Evolutionary conservation across 768 basidiomycete species (phyloP), one percentile per base, ranked within the genome.

Genomic region (Trametes meyenii): DNA sequence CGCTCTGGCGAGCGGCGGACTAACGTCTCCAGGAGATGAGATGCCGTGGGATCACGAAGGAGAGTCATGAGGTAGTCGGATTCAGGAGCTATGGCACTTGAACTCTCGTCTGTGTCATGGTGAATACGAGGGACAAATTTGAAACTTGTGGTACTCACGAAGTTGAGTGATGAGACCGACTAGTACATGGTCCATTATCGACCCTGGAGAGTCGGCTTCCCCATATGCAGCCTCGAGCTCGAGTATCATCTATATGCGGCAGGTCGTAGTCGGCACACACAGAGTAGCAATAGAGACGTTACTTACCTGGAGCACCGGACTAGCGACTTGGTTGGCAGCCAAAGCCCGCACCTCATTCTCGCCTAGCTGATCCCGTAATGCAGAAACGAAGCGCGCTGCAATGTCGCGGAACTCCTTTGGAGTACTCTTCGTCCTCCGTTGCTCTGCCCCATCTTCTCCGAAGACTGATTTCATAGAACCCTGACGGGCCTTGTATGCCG

Each of bases 21-120:
- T 35, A 96, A 77, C 0, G 86, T 85, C 72, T 98, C 95, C n/a
- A 95, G 80, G 2, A 96, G 80, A 69, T 96, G 94, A 0, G 96
- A 96, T 0, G 95, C 90, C 2, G 92, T 93, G 2, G 88, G 84
- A 68, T 96, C 93, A 50, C 92, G 84, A 17, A 97, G 80, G 13
- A 97, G 81, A 1, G 91, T 90, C 11, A 83, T 83, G 53, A 97
- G 77, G 73, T 89, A 98, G 70, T 94, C 91, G 0, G 89, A 89
- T 62, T 87, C 83, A 6, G 80, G 71, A 1, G 69, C 67, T 14
- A 66, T 63, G 3, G 68, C 62, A 6, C 60, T 60, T 1, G 79
- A 62, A 57, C 80, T 70, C 3, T 78, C 68, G 35, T 75, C 85
- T 86, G 58, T 40, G 11, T 5, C 6, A 21, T 3, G 17, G 24